Percentiles rank a stretch among this genome's conserved stretches.
Conservation (phyloP, 2,329 filamentous ascomycete genomes). For the Pyricularia sp. region DNA sequence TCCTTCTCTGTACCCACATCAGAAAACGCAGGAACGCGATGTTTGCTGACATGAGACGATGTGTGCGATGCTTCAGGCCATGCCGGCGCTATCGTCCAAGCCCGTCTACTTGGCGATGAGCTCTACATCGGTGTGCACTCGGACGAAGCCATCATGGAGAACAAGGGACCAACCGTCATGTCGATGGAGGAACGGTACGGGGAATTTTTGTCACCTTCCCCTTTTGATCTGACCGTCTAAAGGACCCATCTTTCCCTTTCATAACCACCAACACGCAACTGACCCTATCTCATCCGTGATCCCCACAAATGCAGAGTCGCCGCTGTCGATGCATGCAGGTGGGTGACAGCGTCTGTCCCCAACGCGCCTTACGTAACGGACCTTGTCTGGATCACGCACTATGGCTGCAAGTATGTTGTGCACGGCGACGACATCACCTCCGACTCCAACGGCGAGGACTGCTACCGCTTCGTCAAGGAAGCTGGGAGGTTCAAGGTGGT, state of each 20-base stretch:
- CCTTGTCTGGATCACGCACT: conserved; percentile 88
- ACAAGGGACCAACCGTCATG: conserved; percentile 98
- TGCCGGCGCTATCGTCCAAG: conserved; percentile 93
- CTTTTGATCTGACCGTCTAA: conserved; percentile 6
- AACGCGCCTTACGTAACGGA: conserved; percentile 91
- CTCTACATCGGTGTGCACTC: conserved; percentile 91
- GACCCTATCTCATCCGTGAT: background rate
- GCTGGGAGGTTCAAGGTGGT: conserved; percentile 93
- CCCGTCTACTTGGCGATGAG: conserved; percentile 80
- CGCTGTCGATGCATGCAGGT: conserved; percentile 89
- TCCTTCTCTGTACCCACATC: background rate
- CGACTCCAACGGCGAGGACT: conserved; percentile 87
- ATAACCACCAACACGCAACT: background rate
- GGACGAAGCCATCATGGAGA: conserved; percentile 88
- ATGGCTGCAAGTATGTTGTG: conserved; percentile 75
- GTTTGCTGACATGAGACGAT: background rate
- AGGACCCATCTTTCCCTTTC: background rate
- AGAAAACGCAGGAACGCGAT: background rate
- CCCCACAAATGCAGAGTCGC: conserved; percentile 51
- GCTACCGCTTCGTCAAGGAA: conserved; percentile 94
- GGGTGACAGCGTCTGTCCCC: conserved; percentile 77
- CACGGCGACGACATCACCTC: conserved; percentile 32
- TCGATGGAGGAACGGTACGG: conserved; percentile 70
- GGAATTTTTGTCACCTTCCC: background rate
- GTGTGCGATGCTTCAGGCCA: conserved; percentile 55